phyloP scores from a whole-genome alignment of 257 asterid species.

The Paulownia fortunei region DNA sequence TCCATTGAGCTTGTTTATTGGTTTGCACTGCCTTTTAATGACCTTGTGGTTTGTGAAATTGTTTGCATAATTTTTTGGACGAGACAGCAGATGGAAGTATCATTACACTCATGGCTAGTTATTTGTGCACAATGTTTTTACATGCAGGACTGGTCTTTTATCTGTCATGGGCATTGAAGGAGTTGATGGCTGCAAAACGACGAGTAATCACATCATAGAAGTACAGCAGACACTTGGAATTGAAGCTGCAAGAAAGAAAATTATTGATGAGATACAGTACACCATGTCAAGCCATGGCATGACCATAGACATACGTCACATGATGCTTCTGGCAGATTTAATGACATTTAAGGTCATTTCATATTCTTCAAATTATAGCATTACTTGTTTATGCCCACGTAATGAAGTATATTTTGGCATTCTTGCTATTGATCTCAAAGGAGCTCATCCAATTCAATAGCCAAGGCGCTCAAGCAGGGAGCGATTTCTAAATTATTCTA shows the following conservation, averaged over 20 bases:
- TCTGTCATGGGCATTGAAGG: conserved; percentile 94
- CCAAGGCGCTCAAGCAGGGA: not conserved
- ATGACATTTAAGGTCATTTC: conserved; percentile 85
- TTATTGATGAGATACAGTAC: conserved; percentile 73
- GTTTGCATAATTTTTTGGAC: not conserved
- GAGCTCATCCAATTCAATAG: conserved; percentile 7
- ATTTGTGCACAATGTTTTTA: conserved; percentile 30
- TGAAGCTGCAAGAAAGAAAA: conserved; percentile 85
- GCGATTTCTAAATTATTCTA: not conserved
- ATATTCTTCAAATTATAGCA: not conserved
- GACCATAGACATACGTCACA: conserved; percentile 91
- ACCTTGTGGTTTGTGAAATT: not conserved
- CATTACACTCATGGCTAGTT: not conserved
- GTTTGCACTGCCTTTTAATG: not conserved
- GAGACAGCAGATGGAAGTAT: not conserved
- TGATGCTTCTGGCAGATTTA: conserved; percentile 96
- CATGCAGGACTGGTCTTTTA: conserved; percentile 78
- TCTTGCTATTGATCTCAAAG: not conserved
- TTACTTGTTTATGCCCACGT: not conserved
- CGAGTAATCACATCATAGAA: conserved; percentile 78
- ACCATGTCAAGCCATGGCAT: conserved; percentile 86
- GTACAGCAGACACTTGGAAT: conserved; percentile 77
- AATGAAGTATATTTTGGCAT: not conserved
- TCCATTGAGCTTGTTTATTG: conserved; percentile 5
- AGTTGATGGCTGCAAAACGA: conserved; percentile 69